Conservation (phyloP, 2,329 filamentous ascomycete species). For the Stachybotrys elegans region DNA sequence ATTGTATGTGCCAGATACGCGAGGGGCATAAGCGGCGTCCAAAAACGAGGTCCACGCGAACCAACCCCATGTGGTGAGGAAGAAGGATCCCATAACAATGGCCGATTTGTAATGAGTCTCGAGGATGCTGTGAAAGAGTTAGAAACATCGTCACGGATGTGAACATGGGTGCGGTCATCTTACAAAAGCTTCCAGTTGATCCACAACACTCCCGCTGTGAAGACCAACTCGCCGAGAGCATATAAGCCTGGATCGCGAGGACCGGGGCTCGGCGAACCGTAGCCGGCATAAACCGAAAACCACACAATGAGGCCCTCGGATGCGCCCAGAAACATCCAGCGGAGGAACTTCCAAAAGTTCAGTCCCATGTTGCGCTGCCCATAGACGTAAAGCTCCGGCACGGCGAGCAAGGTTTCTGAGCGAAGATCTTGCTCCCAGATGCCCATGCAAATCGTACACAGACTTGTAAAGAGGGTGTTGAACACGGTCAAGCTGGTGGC, state of each 20-base stretch:
- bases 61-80: conserved; percentile 62
- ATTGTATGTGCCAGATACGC: conserved; percentile 52
- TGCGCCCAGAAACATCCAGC: conserved; percentile 73
- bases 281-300: conserved; percentile 55
- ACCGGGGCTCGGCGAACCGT: conserved; percentile 39
- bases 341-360: conserved; percentile 66
- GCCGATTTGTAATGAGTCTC: conserved; percentile 73
- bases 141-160: conserved; percentile 8
- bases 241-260: conserved; percentile 66
- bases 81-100: conserved; percentile 54
- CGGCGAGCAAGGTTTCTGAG: conserved; percentile 80
- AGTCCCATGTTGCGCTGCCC: conserved; percentile 70
- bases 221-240: conserved; percentile 68
- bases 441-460: conserved; percentile 83
- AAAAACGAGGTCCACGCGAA: conserved; percentile 71
- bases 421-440: conserved; percentile 87
- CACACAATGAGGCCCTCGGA: conserved; percentile 70
- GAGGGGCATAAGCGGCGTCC: conserved; percentile 51
- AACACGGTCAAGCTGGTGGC: conserved; percentile 83
- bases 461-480: conserved; percentile 89
- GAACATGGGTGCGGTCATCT: conserved; percentile 25
- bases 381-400: conserved; percentile 84
- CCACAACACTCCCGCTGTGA: conserved; percentile 63
- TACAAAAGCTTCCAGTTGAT: conserved; percentile 74
- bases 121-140: conserved; percentile 44